Base-by-base conservation (phyloP, 805 yeast species). In the Suhomyces pyralidae region DNA sequence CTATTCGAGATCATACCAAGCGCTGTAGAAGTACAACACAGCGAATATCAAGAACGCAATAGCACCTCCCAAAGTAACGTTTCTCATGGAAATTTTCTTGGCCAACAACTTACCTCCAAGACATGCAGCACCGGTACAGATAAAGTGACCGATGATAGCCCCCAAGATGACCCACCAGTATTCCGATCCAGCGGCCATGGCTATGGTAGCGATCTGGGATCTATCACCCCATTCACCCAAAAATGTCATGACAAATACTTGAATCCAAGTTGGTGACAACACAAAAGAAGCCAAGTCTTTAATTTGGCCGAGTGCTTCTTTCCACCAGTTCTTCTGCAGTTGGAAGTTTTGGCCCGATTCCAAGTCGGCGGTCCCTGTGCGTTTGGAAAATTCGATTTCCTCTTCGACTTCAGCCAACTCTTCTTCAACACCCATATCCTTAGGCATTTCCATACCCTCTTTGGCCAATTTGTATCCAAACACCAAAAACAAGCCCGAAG, bases 221-320 rank as follows among this genome's bases (percentile, higher is more conserved):
- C 99, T 84, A 70, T 94, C 99, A 49, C 99, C 99, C 96, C 98
- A 91, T 74, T 94, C 99, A 55, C 97, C 99, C 48, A 94, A 74
- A 68, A 94, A 94, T 4, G 97, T 90, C 98, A 94, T 93, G 50
- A 84, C 83, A 65, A 94, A 94, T 4, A 93, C 93, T 75, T 93
- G 97, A 58, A 91, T 86, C 92, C 96, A 94, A 8, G 85, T 73
- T 3, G 99, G 98, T 3, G 96, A 87, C 51, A 93, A 74, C 4
- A 90, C 71, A 52, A 83, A 81, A 2, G 83, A 69, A 2, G 86
- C 82, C 48, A 88, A 75, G 59, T 84, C 79, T 42, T 74, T 68
- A 15, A 86, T 43, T 40, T 83, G 82, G 24, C 66, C 64, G n/a
- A 64, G 66, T 7, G 58, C 19, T 4, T 66, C 67, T 7, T 45